Percentiles rank a stretch among this genome's conserved stretches.
phyloP scores from a whole-genome alignment of 306 rosid species.

The Casuarina glauca region DNA sequence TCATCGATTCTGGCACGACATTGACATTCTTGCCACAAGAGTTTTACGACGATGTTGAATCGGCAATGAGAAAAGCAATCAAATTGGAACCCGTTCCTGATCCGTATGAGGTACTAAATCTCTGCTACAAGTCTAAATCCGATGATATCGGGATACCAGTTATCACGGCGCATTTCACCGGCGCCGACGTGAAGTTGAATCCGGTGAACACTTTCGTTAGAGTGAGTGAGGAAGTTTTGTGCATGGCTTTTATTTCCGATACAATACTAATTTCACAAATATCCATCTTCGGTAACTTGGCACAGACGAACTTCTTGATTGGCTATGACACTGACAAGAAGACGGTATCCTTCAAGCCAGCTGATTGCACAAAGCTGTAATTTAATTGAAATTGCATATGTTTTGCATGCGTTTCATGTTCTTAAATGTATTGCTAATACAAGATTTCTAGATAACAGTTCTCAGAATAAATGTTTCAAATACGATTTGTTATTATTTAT shows the following conservation, averaged over 20 bases:
- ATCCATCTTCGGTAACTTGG: slow-evolving; percentile 49
- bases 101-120: not conserved
- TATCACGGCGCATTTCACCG: slow-evolving; percentile 39
- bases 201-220: slow-evolving; percentile 33
- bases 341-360: slow-evolving; percentile 45
- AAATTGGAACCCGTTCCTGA: not conserved
- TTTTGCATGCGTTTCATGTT: no score
- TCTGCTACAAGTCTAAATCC: slow-evolving; percentile 31
- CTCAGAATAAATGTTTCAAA: no score
- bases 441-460: no score
- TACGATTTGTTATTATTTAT: no score
- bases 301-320: slow-evolving; percentile 46
- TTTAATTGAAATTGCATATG: no score
- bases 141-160: slow-evolving; percentile 3
- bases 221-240: slow-evolving; percentile 14
- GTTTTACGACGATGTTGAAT: slow-evolving; percentile 24
- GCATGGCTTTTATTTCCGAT: slow-evolving; percentile 39
- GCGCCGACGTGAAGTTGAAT: slow-evolving; percentile 37
- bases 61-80: slow-evolving; percentile 6
- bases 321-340: slow-evolving; percentile 48
- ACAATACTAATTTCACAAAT: accelerated
- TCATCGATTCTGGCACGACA: slow-evolving; percentile 49
- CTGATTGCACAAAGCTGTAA: slow-evolving; percentile 25
- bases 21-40: slow-evolving; percentile 27
- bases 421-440: no score